phyloP scores from a whole-genome alignment of 2,329 filamentous ascomycete genomes.

The Aspergillaceae sp. region DNA sequence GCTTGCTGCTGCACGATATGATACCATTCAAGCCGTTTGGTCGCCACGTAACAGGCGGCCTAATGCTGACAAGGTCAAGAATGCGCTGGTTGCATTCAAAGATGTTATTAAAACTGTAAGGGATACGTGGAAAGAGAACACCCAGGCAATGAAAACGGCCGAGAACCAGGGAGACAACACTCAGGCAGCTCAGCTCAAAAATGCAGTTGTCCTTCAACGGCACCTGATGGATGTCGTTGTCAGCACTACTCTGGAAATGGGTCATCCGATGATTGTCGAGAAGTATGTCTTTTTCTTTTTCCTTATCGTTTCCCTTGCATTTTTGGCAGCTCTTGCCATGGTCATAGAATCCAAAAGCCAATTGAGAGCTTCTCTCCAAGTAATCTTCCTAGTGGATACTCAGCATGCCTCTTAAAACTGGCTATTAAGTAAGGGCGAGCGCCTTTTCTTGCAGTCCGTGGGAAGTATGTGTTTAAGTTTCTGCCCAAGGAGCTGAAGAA shows the following conservation, averaged over 20 bases:
- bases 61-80: conserved; percentile 45
- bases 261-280: conserved; percentile 40
- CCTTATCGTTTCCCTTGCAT: conserved; percentile 10
- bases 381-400: conserved; percentile 26
- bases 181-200: conserved; percentile 47
- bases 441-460: conserved; percentile 6
- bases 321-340: conserved; percentile 19
- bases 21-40: conserved; percentile 55
- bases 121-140: conserved; percentile 54
- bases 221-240: conserved; percentile 48
- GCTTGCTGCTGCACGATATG: conserved; percentile 48
- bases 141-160: conserved; percentile 48
- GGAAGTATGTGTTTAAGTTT: conserved; percentile 5
- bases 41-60: conserved; percentile 45
- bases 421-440: conserved; percentile 21
- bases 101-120: conserved; percentile 52
- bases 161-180: conserved; percentile 49
- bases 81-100: conserved; percentile 49
- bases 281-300: conserved; percentile 37
- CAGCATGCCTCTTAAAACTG: conserved; percentile 17
- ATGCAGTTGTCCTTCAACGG: conserved; percentile 50
- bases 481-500: conserved; percentile 4
- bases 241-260: conserved; percentile 34
- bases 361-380: conserved; percentile 26
- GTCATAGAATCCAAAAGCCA: conserved; percentile 28